Evolutionary conservation across 2,329 filamentous ascomycete species (phyloP).

Genomic region (Elsinoe arachidis): DNA sequence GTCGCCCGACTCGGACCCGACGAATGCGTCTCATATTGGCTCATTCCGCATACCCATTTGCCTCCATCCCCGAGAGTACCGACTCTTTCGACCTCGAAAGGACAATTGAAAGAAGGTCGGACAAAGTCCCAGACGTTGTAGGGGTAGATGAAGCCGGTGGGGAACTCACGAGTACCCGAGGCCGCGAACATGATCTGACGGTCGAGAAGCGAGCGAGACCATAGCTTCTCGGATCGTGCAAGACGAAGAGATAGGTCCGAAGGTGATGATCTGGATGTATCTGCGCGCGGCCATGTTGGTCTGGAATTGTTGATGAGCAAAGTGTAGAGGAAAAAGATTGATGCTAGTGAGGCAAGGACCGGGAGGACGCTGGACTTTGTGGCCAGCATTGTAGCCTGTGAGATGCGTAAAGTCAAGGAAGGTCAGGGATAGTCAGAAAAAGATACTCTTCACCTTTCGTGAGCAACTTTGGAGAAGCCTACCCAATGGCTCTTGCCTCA

Average conservation of each 20-base stretch:
- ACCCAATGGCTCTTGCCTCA: too few species aligned
- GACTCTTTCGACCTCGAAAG: slow-evolving; percentile 34
- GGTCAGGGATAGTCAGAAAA: too few species aligned
- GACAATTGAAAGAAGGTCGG: slow-evolving; percentile 33
- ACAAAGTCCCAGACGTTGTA: slow-evolving; percentile 33
- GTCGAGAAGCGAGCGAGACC: too few species aligned
- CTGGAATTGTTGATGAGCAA: not conserved
- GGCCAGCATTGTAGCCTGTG: not conserved
- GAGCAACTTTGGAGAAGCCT: too few species aligned
- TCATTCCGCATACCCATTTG: slow-evolving; percentile 38
- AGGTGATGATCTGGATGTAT: not conserved
- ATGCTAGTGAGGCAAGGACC: not conserved
- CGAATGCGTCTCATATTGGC: not conserved
- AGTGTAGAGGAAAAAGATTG: not conserved
- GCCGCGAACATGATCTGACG: too few species aligned
- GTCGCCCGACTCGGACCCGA: not conserved
- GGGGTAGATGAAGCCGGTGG: not conserved
- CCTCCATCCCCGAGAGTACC: slow-evolving; percentile 36
- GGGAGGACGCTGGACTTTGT: not conserved
- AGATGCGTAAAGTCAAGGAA: too few species aligned
- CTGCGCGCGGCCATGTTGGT: not conserved
- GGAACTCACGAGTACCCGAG: not conserved
- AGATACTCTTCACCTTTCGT: too few species aligned
- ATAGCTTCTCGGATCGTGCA: not conserved
- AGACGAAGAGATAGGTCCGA: not conserved